A percentile compares a stretch with the other conserved stretches of the same genome.
Evolutionary conservation across 495 filamentous ascomycete species (phyloP).

Genomic region (Podospora appendiculata): DNA sequence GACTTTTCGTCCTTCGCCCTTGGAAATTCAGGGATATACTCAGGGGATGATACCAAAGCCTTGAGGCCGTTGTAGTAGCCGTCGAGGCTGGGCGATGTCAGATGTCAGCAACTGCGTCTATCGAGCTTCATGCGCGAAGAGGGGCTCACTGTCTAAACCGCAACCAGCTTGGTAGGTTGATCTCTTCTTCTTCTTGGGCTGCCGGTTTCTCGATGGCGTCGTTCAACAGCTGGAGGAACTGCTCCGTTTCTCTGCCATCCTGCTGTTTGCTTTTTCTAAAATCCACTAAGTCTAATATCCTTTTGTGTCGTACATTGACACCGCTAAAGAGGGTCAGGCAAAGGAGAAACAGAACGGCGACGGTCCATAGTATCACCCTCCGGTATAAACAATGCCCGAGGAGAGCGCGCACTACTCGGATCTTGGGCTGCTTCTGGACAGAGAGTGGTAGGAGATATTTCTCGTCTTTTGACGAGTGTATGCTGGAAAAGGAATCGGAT

Average conservation of each 20-base stretch:
- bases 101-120: background rate
- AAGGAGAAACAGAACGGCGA: constrained; percentile 20
- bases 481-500: constrained; percentile 8
- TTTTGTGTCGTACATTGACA: constrained; percentile 8
- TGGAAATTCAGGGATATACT: constrained; percentile 73
- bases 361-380: constrained; percentile 33
- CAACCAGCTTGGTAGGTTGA: constrained; percentile 30
- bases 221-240: background rate
- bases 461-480: constrained; percentile 10
- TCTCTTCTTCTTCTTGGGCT: constrained; percentile 5
- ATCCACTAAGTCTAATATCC: constrained; percentile 22
- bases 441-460: constrained; percentile 9
- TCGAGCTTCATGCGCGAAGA: background rate
- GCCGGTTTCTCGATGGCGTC: background rate
- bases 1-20: constrained; percentile 26
- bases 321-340: constrained; percentile 18
- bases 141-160: constrained; percentile 35
- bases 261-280: constrained; percentile 6
- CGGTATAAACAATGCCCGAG: constrained; percentile 34
- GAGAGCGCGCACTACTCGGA: constrained; percentile 21
- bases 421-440: constrained; percentile 4
- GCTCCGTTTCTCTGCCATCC: background rate
- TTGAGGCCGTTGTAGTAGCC: constrained; percentile 76
- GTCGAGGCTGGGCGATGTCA: constrained; percentile 39
- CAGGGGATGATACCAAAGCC: constrained; percentile 51